These are phyloP conservation scores for Phalaenopsis aphrodite DNA, from an alignment of 106 monocot genomes.

Conservation along the genomic window DNA sequence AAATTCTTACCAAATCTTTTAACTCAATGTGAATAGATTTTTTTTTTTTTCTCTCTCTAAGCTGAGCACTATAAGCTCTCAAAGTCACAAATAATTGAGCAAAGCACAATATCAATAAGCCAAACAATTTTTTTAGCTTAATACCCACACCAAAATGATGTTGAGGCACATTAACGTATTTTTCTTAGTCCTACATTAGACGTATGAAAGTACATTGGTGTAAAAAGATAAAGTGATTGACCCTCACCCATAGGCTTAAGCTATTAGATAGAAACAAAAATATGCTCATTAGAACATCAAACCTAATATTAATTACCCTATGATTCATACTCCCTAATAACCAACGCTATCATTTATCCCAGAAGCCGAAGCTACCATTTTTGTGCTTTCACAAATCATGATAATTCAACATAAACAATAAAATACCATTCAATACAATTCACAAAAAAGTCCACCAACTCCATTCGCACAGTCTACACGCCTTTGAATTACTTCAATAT, in stretches of 20 bases:
- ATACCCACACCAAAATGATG: neutral
- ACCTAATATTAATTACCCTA: neutral
- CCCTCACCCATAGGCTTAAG: neutral
- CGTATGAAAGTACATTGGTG: neutral
- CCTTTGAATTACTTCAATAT: neutral
- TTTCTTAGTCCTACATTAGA: neutral
- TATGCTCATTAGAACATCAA: neutral
- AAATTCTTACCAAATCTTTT: neutral
- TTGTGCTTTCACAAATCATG: neutral
- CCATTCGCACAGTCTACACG: neutral
- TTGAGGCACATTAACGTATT: neutral
- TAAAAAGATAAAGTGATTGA: neutral
- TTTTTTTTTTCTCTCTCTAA: neutral
- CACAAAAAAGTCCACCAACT: neutral
- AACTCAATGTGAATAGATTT: neutral
- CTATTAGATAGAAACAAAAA: neutral
- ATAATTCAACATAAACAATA: neutral
- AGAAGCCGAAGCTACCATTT: neutral
- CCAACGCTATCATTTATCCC: neutral
- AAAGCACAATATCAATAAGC: neutral
- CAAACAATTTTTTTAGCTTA: neutral
- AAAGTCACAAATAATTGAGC: neutral
- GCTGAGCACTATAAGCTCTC: neutral
- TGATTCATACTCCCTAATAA: neutral
- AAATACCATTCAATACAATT: neutral